Conservation (phyloP, 1,284 basidiomycete species). For the Mycena sp. region DNA sequence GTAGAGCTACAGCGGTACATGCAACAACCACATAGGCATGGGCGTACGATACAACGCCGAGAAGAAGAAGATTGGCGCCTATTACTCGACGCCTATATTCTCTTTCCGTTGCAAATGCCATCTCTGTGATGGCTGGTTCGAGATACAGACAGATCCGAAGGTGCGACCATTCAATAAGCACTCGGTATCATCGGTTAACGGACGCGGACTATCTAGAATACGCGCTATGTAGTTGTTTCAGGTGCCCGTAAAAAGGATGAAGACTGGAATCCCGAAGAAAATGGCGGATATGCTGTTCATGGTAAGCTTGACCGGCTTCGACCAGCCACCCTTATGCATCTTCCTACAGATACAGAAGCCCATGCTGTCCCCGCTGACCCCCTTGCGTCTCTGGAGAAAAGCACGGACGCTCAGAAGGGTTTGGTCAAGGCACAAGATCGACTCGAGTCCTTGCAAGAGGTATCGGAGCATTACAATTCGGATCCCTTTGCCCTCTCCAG, state of each 20-base stretch:
- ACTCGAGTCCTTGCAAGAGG: conserved; percentile 78
- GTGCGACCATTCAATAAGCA: conserved; percentile 50
- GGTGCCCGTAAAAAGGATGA: conserved; percentile 93
- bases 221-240: conserved; percentile 90
- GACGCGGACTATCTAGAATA: conserved; percentile 68
- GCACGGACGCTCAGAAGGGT: conserved; percentile 78
- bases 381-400: conserved; percentile 89
- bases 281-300: conserved; percentile 91
- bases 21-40: conserved; percentile 95
- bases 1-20: conserved; percentile 70
- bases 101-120: conserved; percentile 98
- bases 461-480: conserved; percentile 77
- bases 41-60: conserved; percentile 99
- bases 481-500: conserved; percentile 88
- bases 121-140: conserved; percentile 92
- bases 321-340: no score
- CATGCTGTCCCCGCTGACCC: conserved; percentile 75
- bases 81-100: conserved; percentile 94
- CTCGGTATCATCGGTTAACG: no score
- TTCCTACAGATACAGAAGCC: conserved; percentile 74
- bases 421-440: conserved; percentile 79
- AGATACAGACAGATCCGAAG: conserved; percentile 97
- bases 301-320: conserved; percentile 71
- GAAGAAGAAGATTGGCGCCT: conserved; percentile 96
- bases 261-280: conserved; percentile 96